These are phyloP conservation scores for Boletus rubescentipes DNA, from an alignment of 768 basidiomycete species.

Conservation along the genomic window DNA sequence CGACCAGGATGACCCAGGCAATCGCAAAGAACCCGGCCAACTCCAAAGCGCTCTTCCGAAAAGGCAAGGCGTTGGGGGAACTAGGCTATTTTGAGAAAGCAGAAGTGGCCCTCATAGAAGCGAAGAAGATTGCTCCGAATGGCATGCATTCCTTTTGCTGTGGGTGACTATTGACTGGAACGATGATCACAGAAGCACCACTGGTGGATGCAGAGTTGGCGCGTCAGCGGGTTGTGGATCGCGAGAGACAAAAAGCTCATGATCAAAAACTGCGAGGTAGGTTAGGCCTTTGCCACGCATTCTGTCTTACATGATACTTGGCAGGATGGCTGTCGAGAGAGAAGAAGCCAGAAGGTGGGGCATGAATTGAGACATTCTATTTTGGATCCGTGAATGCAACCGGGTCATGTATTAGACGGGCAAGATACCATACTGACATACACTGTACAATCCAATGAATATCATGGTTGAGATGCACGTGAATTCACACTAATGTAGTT, in stretches of 20 bases:
- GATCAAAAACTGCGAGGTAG: constrained; percentile 76
- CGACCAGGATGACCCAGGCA: constrained; percentile 44
- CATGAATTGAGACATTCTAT: neutral
- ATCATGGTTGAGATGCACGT: constrained; percentile 2
- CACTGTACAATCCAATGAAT: constrained; percentile 8
- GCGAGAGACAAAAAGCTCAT: constrained; percentile 61
- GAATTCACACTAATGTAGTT: neutral
- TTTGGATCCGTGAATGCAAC: no score
- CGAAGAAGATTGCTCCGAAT: constrained; percentile 60
- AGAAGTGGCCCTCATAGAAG: constrained; percentile 59
- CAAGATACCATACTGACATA: constrained; percentile 20
- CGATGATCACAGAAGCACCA: constrained; percentile 46
- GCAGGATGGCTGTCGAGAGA: constrained; percentile 36
- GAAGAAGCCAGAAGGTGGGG: constrained; percentile 21
- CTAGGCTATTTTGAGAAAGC: constrained; percentile 76
- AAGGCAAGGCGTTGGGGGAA: constrained; percentile 77
- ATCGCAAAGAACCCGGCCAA: constrained; percentile 73
- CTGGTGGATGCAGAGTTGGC: constrained; percentile 64
- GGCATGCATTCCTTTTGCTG: constrained; percentile 38
- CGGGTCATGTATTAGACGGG: neutral
- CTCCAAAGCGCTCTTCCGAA: constrained; percentile 77
- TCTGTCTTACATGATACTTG: constrained; percentile 3
- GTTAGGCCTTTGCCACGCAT: neutral
- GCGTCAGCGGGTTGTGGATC: constrained; percentile 59
- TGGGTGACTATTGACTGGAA: neutral